A percentile compares a stretch with the other conserved stretches of the same genome.
These are phyloP conservation scores for Rhizophora apiculata DNA, from an alignment of 345 rosid genomes.

Conservation along the genomic window DNA sequence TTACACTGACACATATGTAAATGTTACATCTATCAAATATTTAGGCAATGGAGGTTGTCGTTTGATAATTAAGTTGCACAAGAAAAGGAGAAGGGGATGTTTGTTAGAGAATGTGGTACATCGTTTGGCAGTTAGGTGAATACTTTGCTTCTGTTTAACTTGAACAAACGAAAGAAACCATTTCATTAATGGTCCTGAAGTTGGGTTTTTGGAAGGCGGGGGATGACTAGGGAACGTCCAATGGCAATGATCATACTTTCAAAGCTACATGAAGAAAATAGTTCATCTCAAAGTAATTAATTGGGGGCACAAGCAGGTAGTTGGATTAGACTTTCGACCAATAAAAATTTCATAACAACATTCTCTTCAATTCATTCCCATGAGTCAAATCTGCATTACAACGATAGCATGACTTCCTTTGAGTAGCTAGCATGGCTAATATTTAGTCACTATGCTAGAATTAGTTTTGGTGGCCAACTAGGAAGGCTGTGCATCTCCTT, in stretches of 20 bases:
- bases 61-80: too few species aligned
- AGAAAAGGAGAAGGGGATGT: not conserved
- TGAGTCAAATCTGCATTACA: not conserved
- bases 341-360: slow-evolving; percentile 11
- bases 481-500: too few species aligned
- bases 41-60: too few species aligned
- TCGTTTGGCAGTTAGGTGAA: slow-evolving; percentile 27
- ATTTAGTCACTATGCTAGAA: too few species aligned
- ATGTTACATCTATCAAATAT: too few species aligned
- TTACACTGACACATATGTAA: too few species aligned
- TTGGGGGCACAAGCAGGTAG: not conserved
- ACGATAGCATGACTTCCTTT: not conserved
- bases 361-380: not conserved
- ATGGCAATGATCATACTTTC: slow-evolving; percentile 1
- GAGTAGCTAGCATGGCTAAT: not conserved
- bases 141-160: slow-evolving; percentile 21
- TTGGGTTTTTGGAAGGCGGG: slow-evolving; percentile 7
- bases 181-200: slow-evolving; percentile 1
- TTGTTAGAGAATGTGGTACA: not conserved
- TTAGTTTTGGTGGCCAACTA: too few species aligned
- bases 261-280: not conserved
- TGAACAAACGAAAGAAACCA: slow-evolving; percentile 27
- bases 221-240: not conserved
- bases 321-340: slow-evolving; percentile 1
- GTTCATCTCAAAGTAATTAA: not conserved